Evolutionary conservation across 495 filamentous ascomycete genomes (phyloP).

Genomic region (Bombardia bombarda): DNA sequence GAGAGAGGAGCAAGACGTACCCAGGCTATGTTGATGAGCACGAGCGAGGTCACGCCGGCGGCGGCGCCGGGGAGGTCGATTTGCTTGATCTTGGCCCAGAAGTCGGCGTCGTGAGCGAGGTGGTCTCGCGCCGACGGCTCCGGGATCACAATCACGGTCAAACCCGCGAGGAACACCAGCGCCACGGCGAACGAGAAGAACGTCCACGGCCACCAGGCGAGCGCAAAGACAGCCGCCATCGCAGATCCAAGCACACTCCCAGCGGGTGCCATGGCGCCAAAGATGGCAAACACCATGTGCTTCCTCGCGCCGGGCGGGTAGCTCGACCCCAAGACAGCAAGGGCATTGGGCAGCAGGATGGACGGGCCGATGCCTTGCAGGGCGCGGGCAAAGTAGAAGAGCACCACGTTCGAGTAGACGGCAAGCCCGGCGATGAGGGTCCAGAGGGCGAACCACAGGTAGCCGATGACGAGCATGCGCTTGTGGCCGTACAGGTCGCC

Average conservation of each 20-base stretch:
- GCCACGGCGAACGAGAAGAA: constrained; percentile 51
- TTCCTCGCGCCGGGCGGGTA: constrained; percentile 49
- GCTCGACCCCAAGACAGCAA: constrained; percentile 49
- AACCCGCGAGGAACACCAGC: constrained; percentile 33
- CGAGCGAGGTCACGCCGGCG: constrained; percentile 46
- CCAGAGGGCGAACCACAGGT: constrained; percentile 52
- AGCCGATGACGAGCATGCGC: constrained; percentile 48
- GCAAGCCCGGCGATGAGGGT: constrained; percentile 38
- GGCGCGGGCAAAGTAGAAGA: constrained; percentile 48
- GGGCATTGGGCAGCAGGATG: constrained; percentile 52
- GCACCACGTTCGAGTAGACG: constrained; percentile 32
- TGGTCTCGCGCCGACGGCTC: constrained; percentile 21
- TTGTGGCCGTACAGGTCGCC: constrained; percentile 55
- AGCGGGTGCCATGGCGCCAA: constrained; percentile 53
- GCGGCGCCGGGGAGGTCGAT: constrained; percentile 45
- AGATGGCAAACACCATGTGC: constrained; percentile 55
- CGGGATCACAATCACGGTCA: constrained; percentile 36
- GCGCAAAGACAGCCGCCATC: constrained; percentile 44
- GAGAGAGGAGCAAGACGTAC: too few species aligned
- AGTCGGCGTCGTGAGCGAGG: constrained; percentile 3
- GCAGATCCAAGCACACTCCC: constrained; percentile 44
- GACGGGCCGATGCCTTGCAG: constrained; percentile 56
- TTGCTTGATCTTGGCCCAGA: constrained; percentile 12
- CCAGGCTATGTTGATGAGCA: constrained; percentile 53
- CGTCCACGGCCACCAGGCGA: constrained; percentile 61